Conservation (phyloP, 345 rosid species). For the Bruguiera sexangula region DNA sequence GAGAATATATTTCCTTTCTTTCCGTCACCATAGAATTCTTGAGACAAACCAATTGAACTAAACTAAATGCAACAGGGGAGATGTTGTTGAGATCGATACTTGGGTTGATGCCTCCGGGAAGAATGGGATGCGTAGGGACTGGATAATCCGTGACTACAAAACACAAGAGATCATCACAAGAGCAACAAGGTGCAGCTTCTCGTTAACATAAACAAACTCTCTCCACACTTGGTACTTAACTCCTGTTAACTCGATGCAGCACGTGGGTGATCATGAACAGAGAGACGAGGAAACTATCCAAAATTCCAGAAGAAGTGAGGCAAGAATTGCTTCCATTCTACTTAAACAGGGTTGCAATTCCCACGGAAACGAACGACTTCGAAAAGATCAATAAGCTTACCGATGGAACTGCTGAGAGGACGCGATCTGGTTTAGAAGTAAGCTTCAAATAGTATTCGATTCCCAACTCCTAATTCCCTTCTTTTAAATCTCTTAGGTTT, state of each 20-base stretch:
- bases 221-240: not conserved
- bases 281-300: conserved; percentile 24
- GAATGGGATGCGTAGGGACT: conserved; percentile 28
- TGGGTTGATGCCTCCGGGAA: conserved; percentile 29
- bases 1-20: not conserved
- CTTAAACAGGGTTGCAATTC: conserved; percentile 15
- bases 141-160: conserved; percentile 24
- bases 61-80: conserved; percentile 17
- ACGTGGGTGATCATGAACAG: conserved; percentile 32
- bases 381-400: conserved; percentile 21
- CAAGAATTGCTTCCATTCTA: conserved; percentile 20
- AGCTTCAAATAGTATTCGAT: not conserved
- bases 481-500: not conserved
- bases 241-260: conserved; percentile 9
- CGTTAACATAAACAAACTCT: not conserved
- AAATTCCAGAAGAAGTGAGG: conserved; percentile 25
- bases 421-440: conserved; percentile 20
- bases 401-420: conserved; percentile 17
- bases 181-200: conserved; percentile 20
- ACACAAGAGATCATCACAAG: conserved; percentile 21
- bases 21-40: not conserved
- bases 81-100: conserved; percentile 26
- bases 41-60: not conserved
- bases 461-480: too few species aligned
- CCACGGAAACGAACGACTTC: conserved; percentile 6